Base-by-base conservation (phyloP, 2,329 filamentous ascomycete genomes). In the Hypoxylon sp. region DNA sequence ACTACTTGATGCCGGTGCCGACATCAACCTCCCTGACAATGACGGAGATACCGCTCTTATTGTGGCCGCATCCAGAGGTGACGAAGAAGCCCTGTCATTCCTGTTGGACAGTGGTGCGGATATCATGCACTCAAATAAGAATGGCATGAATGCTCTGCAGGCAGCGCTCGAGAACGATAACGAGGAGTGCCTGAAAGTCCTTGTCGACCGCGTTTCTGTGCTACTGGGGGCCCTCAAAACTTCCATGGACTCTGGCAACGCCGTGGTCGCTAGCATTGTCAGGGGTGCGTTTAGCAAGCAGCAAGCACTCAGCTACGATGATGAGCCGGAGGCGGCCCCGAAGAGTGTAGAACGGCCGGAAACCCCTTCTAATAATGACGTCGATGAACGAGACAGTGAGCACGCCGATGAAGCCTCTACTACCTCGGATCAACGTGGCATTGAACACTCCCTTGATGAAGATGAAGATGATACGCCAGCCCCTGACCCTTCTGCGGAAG, bases 41-140 rank as follows among this genome's bases (percentile, higher is more conserved):
- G 73, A 79, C 4, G 75, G 79, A 8, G 75, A 81, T 37, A 80
- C 80, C 0, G 77, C 80, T 1, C 73, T 82, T 0, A 81, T 81
- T 6, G 66, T 77, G 0, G 78, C 80, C 2, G 74, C 80, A 0
- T 62, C 61, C 8, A 68, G 69, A 34, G 77, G 76, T 1, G 79
- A 82, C 25, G 58, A 69, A 0, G 75, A 76, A 14, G 75, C 74
- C 2, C 75, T 80, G 25, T 71, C 69, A 34, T 77, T 78, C 50
- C 64, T 82, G 4, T 70, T 80, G 2, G 70, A 76, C 7, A 75
- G 76, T 1, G 78, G 79, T 12, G 76, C 79, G 27, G 75, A 79
- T 41, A 74, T 79, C 30, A 75, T 77, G 64, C 75, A 78, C 25
- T 70, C 69, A 5, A 78, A 75, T 58, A 67, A 76, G 3, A 59